Base-by-base conservation (phyloP, 2,329 filamentous ascomycete species). In the Xylogone sp. region DNA sequence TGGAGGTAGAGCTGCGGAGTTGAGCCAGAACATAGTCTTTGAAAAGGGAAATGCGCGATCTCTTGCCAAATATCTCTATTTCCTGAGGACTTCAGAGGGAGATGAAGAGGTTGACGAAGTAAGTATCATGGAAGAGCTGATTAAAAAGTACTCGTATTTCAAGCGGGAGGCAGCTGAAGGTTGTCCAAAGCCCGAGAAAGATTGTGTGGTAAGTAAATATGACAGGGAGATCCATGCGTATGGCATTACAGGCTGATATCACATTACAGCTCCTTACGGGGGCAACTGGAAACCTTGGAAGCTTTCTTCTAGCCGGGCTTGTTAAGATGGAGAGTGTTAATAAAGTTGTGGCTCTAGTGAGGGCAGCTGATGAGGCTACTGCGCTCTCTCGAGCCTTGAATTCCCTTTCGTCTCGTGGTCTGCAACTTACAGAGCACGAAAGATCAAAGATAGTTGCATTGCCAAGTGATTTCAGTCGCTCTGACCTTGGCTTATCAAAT, bases 281-380 rank as follows among this genome's bases (percentile, higher is more conserved):
- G 0, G 76, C 77, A 0, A 87, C 84, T 0, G 84, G 84, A 1
- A 83, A 82, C 1, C 70, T 87, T 0, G 84, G 84, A 1, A 72
- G 79, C 0, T 81, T 85, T 58, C 68, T 85, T 1, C 70, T 82
- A 2, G 75, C 78, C 3, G 75, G 82, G 13, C 73, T 88, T 18
- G 76, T 79, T 2, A 70, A 75, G 2, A 72, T 79, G n/a, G 73
- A 78, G 7, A 78, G 80, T 27, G 71, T 88, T 39, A 66, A 68
- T 21, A 68, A 66, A 6, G 67, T 83, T 2, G 81, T 77, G 68
- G 76, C 74, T 51, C 69, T 82, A 2, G 75, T 81, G 3, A 71
- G 80, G 21, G 52, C 53, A 18, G 29, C 63, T 4, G 61, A 60
- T 19, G 50, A 61, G 18, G 54, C 64, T 3, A 48, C 59, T 9